phyloP scores from a whole-genome alignment of 75 land plant species.

The Picea glauca region DNA sequence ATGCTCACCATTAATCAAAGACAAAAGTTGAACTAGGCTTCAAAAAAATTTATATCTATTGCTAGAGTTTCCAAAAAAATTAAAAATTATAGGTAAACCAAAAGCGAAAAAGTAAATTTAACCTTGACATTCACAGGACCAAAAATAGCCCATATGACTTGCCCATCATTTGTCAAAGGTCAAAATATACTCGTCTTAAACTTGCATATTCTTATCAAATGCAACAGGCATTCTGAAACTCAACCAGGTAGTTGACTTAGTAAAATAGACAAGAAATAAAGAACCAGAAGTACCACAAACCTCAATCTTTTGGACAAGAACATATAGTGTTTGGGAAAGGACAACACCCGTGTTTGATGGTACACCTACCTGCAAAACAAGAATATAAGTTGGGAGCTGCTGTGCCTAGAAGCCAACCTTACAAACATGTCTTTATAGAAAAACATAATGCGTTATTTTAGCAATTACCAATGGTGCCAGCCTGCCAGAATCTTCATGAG shows the following conservation, averaged over 20 bases:
- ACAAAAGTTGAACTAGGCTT: neutral
- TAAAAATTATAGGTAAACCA: neutral
- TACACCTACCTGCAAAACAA: neutral
- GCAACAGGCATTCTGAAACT: no score
- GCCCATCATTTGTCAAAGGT: neutral
- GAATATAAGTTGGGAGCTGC: neutral
- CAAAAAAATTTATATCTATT: neutral
- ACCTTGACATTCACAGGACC: neutral
- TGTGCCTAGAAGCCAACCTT: neutral
- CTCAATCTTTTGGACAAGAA: slow-evolving; percentile 3
- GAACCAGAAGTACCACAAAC: neutral
- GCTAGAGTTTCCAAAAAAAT: neutral
- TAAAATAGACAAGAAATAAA: neutral
- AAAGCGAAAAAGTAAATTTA: no score
- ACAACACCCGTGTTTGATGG: neutral
- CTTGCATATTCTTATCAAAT: neutral
- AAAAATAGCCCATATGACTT: neutral
- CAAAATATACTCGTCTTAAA: neutral
- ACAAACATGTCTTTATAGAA: neutral
- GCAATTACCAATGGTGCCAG: neutral
- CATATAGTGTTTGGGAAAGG: neutral
- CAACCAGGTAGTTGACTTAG: neutral
- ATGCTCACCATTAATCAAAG: neutral
- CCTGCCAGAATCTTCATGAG: neutral
- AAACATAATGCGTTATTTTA: neutral